Evolutionary conservation across 2,329 filamentous ascomycete genomes (phyloP).

Genomic region (Alternaria alternata): DNA sequence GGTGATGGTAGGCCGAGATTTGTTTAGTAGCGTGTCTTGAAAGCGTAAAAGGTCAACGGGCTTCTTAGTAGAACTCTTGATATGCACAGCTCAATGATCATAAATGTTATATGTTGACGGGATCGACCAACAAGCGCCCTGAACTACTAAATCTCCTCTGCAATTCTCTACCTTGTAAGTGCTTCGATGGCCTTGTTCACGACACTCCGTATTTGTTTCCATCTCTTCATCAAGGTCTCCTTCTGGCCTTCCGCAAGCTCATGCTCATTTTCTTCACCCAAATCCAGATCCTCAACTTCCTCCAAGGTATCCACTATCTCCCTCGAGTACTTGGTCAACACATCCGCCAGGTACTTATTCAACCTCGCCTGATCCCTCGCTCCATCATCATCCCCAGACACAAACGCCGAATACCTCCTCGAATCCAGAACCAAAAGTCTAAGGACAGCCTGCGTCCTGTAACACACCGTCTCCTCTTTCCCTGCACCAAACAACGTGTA

Average conservation of each 20-base stretch:
- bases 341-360: slow-evolving; percentile 47
- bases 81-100: slow-evolving; percentile 15
- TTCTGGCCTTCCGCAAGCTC: slow-evolving; percentile 28
- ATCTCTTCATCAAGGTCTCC: slow-evolving; percentile 39
- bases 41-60: slow-evolving; percentile 14
- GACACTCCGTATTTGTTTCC: slow-evolving; percentile 49
- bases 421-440: slow-evolving; percentile 45
- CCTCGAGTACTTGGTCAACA: slow-evolving; percentile 43
- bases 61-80: slow-evolving; percentile 11
- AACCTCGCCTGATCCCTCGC: slow-evolving; percentile 47
- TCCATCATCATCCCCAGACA: slow-evolving; percentile 44
- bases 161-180: not conserved
- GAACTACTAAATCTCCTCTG: not conserved
- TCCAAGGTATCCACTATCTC: slow-evolving; percentile 39
- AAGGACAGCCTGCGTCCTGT: slow-evolving; percentile 57
- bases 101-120: slow-evolving; percentile 1
- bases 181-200: slow-evolving; percentile 28
- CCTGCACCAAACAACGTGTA: slow-evolving; percentile 34
- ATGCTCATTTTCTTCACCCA: not conserved
- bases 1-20: not conserved
- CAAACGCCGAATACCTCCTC: slow-evolving; percentile 42
- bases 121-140: not conserved
- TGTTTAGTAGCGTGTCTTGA: slow-evolving; percentile 9
- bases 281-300: slow-evolving; percentile 37
- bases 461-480: slow-evolving; percentile 44